These are phyloP conservation scores for Auxenochlorella protothecoides DNA, from an alignment of 139 green algal genomes.

Conservation along the genomic window DNA sequence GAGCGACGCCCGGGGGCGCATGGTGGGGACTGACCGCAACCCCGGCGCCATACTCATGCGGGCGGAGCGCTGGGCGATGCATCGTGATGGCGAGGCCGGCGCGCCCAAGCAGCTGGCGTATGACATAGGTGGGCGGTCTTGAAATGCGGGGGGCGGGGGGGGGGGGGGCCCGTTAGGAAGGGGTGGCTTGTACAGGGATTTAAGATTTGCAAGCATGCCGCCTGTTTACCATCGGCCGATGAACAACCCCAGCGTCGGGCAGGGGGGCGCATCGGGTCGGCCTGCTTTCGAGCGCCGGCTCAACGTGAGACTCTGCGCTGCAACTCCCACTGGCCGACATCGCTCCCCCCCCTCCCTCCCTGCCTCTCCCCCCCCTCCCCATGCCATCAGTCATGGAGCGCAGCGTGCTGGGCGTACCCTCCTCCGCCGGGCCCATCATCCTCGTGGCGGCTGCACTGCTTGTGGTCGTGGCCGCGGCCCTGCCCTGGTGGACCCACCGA, in stretches of 20 bases:
- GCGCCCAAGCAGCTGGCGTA: constrained; percentile 4
- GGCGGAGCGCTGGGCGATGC: constrained; percentile 4
- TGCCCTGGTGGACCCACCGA: constrained; percentile 4
- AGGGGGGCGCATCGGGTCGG: neutral
- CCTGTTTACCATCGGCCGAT: too few species aligned
- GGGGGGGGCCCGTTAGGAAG: too few species aligned
- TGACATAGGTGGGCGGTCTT: constrained; percentile 4
- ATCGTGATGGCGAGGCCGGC: neutral
- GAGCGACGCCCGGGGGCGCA: constrained; percentile 1
- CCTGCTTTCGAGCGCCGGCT: too few species aligned
- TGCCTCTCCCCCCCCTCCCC: neutral
- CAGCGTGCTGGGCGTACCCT: constrained; percentile 20
- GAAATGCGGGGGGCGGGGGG: too few species aligned
- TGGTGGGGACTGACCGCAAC: neutral
- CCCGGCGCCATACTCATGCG: neutral
- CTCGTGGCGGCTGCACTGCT: constrained; percentile 3
- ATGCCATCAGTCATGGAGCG: constrained; percentile 12
- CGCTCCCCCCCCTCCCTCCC: neutral
- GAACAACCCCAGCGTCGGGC: neutral
- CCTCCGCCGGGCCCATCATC: constrained; percentile 9
- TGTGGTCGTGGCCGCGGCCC: neutral
- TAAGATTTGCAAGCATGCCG: too few species aligned
- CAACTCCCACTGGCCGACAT: neutral
- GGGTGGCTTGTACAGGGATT: too few species aligned
- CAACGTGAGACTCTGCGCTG: neutral